Conservation (phyloP, 1,284 basidiomycete species). For the Tremellales sp. region DNA sequence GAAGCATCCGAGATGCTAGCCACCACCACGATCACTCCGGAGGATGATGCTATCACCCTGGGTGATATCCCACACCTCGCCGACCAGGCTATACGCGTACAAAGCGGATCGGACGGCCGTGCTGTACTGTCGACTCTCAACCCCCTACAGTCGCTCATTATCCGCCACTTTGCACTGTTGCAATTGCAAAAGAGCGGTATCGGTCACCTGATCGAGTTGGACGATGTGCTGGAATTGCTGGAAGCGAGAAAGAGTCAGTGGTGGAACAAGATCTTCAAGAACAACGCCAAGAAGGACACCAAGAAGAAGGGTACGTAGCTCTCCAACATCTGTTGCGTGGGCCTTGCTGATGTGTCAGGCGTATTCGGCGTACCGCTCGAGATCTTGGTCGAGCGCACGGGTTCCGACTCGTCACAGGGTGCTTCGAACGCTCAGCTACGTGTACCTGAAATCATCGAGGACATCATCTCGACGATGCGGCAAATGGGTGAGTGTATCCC, state of each 20-base stretch:
- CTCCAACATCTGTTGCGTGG: neutral
- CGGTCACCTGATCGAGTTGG: constrained; percentile 77
- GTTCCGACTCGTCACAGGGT: constrained; percentile 87
- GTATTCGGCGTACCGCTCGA: constrained; percentile 93
- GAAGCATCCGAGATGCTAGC: constrained; percentile 4
- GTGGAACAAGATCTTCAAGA: constrained; percentile 96
- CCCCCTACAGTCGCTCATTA: constrained; percentile 78
- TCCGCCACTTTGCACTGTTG: constrained; percentile 87
- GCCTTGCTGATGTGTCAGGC: constrained; percentile 49
- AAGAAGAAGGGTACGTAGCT: constrained; percentile 79
- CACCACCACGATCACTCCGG: constrained; percentile 20
- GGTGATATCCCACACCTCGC: constrained; percentile 94
- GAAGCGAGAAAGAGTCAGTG: constrained; percentile 91
- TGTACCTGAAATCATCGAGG: constrained; percentile 96
- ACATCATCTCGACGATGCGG: constrained; percentile 95
- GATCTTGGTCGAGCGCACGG: constrained; percentile 88
- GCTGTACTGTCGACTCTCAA: constrained; percentile 81
- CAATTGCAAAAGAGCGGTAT: constrained; percentile 71
- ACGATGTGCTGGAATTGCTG: constrained; percentile 89
- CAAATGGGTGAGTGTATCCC: constrained; percentile 93
- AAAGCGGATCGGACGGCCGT: constrained; percentile 53
- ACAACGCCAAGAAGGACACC: constrained; percentile 73
- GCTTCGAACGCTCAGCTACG: constrained; percentile 79
- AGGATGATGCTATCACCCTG: constrained; percentile 82
- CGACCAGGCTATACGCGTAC: constrained; percentile 66